These are phyloP conservation scores for Colletotrichum scovillei DNA, from an alignment of 2,329 filamentous ascomycete genomes.

Conservation along the genomic window DNA sequence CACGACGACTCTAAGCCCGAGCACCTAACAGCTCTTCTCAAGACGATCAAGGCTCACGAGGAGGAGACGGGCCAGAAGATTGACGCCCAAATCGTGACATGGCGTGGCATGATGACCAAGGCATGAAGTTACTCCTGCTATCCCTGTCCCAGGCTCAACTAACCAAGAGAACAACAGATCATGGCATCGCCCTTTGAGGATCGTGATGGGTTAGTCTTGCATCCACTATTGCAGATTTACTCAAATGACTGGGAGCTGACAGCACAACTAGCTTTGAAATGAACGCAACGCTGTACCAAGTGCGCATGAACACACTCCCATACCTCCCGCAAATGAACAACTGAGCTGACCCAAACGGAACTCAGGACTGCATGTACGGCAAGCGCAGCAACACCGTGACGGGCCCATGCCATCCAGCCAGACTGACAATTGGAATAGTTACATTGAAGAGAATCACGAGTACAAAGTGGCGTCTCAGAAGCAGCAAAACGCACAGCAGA, in stretches of 20 bases:
- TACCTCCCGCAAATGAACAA: conserved; percentile 22
- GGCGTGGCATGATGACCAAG: conserved; percentile 99
- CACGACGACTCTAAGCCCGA: conserved; percentile 86
- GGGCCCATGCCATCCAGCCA: neutral
- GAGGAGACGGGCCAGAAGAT: conserved; percentile 73
- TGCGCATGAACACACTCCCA: conserved; percentile 54
- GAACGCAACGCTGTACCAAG: conserved; percentile 93
- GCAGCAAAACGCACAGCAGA: conserved; percentile 66
- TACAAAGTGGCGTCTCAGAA: conserved; percentile 74
- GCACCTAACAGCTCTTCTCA: conserved; percentile 86
- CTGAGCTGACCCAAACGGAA: conserved; percentile 27
- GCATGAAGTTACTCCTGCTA: conserved; percentile 54
- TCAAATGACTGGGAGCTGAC: neutral
- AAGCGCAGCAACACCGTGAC: neutral
- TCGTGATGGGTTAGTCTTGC: conserved; percentile 73
- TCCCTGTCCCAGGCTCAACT: neutral
- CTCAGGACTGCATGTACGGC: conserved; percentile 65
- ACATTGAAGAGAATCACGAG: conserved; percentile 90
- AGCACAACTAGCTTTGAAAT: conserved; percentile 81
- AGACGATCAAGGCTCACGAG: conserved; percentile 80
- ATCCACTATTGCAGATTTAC: neutral
- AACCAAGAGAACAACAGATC: conserved; percentile 70
- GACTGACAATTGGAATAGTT: conserved; percentile 63
- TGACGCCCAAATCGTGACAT: conserved; percentile 86
- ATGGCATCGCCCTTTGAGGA: conserved; percentile 86